Base-by-base conservation (phyloP, 75 land plant species). In the Larix kaempferi region DNA sequence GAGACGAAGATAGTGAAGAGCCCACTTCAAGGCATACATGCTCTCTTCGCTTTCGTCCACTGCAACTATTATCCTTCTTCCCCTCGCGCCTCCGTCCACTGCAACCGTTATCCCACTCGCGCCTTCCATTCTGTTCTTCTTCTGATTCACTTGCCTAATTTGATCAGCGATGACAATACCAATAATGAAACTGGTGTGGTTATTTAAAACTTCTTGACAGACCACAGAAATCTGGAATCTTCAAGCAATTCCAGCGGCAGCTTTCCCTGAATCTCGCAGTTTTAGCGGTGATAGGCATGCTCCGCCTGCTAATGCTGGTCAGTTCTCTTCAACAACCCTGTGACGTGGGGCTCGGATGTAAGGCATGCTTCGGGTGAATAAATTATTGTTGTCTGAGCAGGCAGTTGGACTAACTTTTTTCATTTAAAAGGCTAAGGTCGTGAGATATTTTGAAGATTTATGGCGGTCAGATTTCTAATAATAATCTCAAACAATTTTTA, bases 1-100 rank as follows among this genome's bases (percentile, higher is more conserved):
- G 33, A 21, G 13, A n/a, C 14, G 6, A 22, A 82, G 59, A 44
- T 87, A 62, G 5, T 84, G 82, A 21, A 88, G 74, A 14, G 78
- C 80, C 92, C 92, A 90, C 13, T 63, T 39, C 6, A 90, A 82
- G 3, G 90, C 89, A 73, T 90, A 74, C 80, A 88, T 76, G 78
- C 92, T 90, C 61, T 61, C 81, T 1, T 88, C 87, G 66, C 90
- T 85, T 1, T 88, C 90, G 79, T 90, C 92, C n/a, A 90, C 69
- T 49, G 88, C 92, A 75, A 88, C 86, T 82, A 87, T 29, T 15
- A 85, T 33, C 49, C 73, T 78, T 59, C 71, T 82, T 25, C 71
- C 71, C 39, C 76, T 63, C 22, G 21, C 60, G 66, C 56, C 69
- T 65, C 33, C 33, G 33, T 49, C 33, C 72, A 69, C 37, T 7